Evolutionary conservation across 2,329 filamentous ascomycete species (phyloP), one percentile per base, ranked within the genome.

Genomic region (Penicillium sp.): DNA sequence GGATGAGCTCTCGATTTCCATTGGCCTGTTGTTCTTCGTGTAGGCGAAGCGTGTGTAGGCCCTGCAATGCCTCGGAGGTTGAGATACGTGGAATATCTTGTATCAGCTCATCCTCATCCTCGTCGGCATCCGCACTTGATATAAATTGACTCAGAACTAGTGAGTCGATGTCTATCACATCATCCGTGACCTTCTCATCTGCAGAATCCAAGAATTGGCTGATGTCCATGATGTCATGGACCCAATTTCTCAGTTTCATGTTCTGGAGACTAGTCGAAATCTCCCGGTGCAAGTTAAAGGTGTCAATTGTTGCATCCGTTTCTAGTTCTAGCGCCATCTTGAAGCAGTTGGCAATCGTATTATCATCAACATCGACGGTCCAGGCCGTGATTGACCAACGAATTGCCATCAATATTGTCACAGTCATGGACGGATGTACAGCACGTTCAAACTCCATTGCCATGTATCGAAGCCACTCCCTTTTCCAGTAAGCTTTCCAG

Each of bases 341-440:
- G 48, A 60, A 60, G 28, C 51, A 57, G 14, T 55, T 54, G 20
- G 49, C 5, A 11, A 61, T 55, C 1, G 48, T 52, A 8, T 23
- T 16, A 18, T 24, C 9, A 16, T 43, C 48, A 20, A 61, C 16
- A 14, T 55, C 59, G 33, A 53, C 5, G 9, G 48, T 47, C 59
- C 57, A 61, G 16, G 49, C 35, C 9, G 23, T 24, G 20, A 61
- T 54, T 16, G 51, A 48, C 57, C 57, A 61, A n/a, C 57, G 53
- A 24, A 61, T 28, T 42, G 59, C 59, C 33, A 48, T 49, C 24
- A 61, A 49, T 28, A 59, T 38, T 23, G 47, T 52, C 48, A 56
- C 45, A n/a, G 47, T 52, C 35, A 9, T 5, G 11, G 46, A 18
- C 16, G 57, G 57, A 21, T 58, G 38, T 3, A 30, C 20, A 9